Base-by-base conservation (phyloP, 1,139 yeast genomes). In the Taphrina populina region DNA sequence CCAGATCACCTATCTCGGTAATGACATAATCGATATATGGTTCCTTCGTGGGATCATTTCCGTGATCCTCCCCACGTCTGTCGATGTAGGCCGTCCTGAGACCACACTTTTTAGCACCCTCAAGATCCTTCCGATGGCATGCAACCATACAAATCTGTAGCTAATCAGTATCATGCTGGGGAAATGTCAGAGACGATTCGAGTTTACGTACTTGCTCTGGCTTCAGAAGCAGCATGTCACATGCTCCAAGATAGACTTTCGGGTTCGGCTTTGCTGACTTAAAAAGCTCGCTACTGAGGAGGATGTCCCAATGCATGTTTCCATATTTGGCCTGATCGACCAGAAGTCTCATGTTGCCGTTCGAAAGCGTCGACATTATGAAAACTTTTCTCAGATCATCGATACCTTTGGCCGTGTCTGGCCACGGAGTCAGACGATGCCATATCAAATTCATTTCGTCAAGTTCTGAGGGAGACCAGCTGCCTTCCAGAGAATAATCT, bases 251-350 rank as follows among this genome's bases (percentile, higher is more conserved):
- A 27, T 61, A 61, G 13, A 57, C 59, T 24, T 47, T 36, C 3
- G 62, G 58, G 7, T 61, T 51, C 11, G 63, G 63, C 44, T 61
- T 61, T 46, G 59, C 59, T 13, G 58, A 41, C 33, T 52, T 52
- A 52, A 56, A 60, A 7, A 59, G 47, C 30, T 61, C 63, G 17
- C 60, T 61, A n/a, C 59, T 60, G 13, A 61, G 43, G 8, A 61
- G 36, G 6, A 60, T 34, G 35, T 61, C 62, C 63, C 63, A 61
- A 2, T 59, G 59, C 36, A 61, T 44, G 15, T 26, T 24, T 4
- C 61, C 63, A 32, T 58, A 47, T 46, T 58, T 59, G 19, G 62
- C 62, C 61, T 60, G 58, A 40, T 61, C 63, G 15, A 61, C 61
- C 13, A 57, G 46, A 8, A 61, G 52, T 24, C 58, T 52, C 49